Evolutionary conservation across 495 filamentous ascomycete species (phyloP).

Genomic region (Penicillium pulvis): DNA sequence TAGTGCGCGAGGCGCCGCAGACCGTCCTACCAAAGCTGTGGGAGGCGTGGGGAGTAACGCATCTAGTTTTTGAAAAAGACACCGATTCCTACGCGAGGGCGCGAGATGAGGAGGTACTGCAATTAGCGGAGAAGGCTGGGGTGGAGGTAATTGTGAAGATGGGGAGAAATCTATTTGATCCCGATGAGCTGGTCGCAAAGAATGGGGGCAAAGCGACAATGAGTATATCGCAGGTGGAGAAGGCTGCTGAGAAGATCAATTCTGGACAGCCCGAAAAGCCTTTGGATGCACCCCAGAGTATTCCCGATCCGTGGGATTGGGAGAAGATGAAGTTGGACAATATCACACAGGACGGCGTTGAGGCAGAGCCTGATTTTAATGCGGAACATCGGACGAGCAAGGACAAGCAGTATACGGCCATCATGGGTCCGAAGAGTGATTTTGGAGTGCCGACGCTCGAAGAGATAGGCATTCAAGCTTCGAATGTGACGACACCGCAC

Average conservation of each 20-base stretch:
- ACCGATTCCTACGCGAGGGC: conserved; percentile 67
- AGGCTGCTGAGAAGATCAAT: conserved; percentile 44
- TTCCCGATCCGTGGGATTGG: conserved; percentile 61
- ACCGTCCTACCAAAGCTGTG: conserved; percentile 68
- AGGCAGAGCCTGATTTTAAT: conserved; percentile 56
- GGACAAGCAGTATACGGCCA: conserved; percentile 55
- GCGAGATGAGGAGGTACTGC: conserved; percentile 56
- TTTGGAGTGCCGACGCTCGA: conserved; percentile 62
- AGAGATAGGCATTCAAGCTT: conserved; percentile 59
- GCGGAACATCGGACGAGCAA: conserved; percentile 39
- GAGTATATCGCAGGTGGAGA: conserved; percentile 65
- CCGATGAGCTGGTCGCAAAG: conserved; percentile 62
- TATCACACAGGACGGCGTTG: conserved; percentile 52
- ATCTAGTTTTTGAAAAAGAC: conserved; percentile 74
- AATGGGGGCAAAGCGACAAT: conserved; percentile 69
- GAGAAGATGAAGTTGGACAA: conserved; percentile 43
- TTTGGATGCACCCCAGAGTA: conserved; percentile 50
- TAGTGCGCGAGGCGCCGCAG: conserved; percentile 67
- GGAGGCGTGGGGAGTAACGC: conserved; percentile 66
- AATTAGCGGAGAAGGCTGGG: conserved; percentile 59
- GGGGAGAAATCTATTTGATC: conserved; percentile 68
- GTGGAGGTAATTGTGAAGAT: conserved; percentile 61
- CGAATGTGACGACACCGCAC: conserved; percentile 57
- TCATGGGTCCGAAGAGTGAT: conserved; percentile 62
- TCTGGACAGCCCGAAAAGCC: conserved; percentile 55